Evolutionary conservation across 2,329 filamentous ascomycete species (phyloP).

Genomic region (Sporothrix brunneoviolacea): DNA sequence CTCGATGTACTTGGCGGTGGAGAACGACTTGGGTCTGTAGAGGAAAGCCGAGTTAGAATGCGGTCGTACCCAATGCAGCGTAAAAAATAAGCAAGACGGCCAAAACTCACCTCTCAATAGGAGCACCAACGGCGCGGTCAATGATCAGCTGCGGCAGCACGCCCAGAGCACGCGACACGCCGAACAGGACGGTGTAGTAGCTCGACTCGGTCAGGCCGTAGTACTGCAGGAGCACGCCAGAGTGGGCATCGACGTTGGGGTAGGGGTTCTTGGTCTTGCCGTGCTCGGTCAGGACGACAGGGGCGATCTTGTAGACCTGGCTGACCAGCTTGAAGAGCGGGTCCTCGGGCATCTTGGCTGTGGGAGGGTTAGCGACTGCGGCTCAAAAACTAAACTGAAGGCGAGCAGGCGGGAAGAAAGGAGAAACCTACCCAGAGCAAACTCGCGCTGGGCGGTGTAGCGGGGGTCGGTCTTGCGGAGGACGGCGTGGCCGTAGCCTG

Average conservation of each 20-base stretch:
- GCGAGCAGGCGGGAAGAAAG: background rate
- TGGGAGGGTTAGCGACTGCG: background rate
- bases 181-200: slow-evolving; percentile 99
- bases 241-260: slow-evolving; percentile 98
- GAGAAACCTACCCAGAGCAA: slow-evolving; percentile 63
- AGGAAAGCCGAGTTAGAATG: background rate
- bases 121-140: slow-evolving; percentile 91
- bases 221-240: slow-evolving; percentile 98
- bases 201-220: slow-evolving; percentile 97
- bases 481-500: slow-evolving; percentile 96
- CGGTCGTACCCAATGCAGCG: slow-evolving; percentile 13
- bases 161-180: slow-evolving; percentile 95
- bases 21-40: slow-evolving; percentile 82
- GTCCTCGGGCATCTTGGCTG: slow-evolving; percentile 63
- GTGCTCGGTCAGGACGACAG: slow-evolving; percentile 95
- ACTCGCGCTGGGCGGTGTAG: slow-evolving; percentile 97
- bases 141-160: slow-evolving; percentile 99
- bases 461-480: slow-evolving; percentile 99
- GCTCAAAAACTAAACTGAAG: background rate
- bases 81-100: slow-evolving; percentile 8
- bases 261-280: slow-evolving; percentile 99
- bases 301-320: slow-evolving; percentile 99
- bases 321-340: slow-evolving; percentile 99
- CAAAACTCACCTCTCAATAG: slow-evolving; percentile 71
- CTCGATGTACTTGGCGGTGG: slow-evolving; percentile 93